Conservation (phyloP, 768 basidiomycete genomes). For the Phanerochaete carnosa region DNA sequence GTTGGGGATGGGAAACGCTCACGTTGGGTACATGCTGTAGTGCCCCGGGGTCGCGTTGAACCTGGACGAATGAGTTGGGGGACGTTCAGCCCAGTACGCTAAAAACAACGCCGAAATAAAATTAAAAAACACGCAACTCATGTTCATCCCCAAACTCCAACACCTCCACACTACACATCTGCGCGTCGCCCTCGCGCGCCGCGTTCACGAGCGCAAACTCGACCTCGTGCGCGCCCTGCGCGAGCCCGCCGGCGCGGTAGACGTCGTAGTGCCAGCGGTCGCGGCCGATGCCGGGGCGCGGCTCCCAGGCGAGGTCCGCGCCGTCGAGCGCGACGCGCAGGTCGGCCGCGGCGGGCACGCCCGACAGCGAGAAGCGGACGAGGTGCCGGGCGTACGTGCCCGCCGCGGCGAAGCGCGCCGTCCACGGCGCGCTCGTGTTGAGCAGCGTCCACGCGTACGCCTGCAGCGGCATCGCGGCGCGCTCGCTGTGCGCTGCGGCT, state of each 20-base stretch:
- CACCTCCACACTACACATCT: constrained; percentile 75
- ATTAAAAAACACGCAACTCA: constrained; percentile 44
- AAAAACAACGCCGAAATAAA: no score
- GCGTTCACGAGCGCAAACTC: constrained; percentile 52
- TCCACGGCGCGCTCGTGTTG: constrained; percentile 57
- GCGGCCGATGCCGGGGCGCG: constrained; percentile 51
- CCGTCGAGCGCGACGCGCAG: constrained; percentile 62
- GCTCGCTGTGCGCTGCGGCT: constrained; percentile 46
- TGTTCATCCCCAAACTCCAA: constrained; percentile 64
- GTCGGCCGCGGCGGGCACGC: constrained; percentile 52
- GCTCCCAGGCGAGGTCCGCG: constrained; percentile 54
- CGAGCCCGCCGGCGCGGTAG: constrained; percentile 35
- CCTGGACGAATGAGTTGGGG: constrained; percentile 34
- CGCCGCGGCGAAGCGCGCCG: constrained; percentile 57
- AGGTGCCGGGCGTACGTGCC: constrained; percentile 60
- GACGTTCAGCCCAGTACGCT: no score
- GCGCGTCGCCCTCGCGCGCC: constrained; percentile 51
- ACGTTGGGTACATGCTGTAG: constrained; percentile 76
- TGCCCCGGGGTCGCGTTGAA: constrained; percentile 56
- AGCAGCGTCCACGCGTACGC: constrained; percentile 74
- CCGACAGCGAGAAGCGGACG: constrained; percentile 71
- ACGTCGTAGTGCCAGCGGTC: constrained; percentile 81
- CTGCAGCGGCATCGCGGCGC: constrained; percentile 73
- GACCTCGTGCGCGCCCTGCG: constrained; percentile 53
- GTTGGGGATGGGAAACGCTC: neutral